A percentile compares a stretch with the other conserved stretches of the same genome.
Conservation (phyloP, 345 rosid genomes). For the Capsella bursapastoris region DNA sequence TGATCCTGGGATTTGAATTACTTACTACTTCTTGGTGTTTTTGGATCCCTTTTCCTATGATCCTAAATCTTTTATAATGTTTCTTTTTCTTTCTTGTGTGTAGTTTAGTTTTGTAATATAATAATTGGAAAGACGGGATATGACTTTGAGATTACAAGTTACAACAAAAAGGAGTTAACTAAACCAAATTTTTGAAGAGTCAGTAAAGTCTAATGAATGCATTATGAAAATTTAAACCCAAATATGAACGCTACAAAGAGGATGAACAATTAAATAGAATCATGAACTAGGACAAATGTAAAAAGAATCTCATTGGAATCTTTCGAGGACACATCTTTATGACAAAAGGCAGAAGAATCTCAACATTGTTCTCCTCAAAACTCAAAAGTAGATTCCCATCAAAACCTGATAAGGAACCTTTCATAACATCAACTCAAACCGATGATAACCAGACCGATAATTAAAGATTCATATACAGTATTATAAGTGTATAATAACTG, state of each 20-base stretch:
- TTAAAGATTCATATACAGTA: neutral
- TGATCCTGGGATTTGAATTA: constrained; percentile 46
- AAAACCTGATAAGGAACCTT: constrained; percentile 1
- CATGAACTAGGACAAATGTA: constrained; percentile 27
- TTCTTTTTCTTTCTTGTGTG: constrained; percentile 30
- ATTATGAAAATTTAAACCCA: neutral
- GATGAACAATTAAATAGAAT: neutral
- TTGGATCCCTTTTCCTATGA: neutral
- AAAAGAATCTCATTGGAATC: constrained; percentile 18
- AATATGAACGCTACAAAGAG: no score
- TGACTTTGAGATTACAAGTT: constrained; percentile 23
- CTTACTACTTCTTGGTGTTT: neutral
- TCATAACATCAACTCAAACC: neutral
- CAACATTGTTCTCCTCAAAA: constrained; percentile 7
- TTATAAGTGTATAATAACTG: neutral
- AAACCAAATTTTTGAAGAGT: neutral
- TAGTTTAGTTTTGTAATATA: constrained; percentile 39
- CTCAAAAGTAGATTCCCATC: constrained; percentile 28
- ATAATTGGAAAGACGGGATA: constrained; percentile 13
- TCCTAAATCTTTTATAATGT: neutral
- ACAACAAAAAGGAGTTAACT: constrained; percentile 4
- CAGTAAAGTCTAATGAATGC: neutral
- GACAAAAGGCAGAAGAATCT: constrained; percentile 27
- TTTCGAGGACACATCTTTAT: neutral
- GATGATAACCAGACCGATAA: neutral